These are phyloP conservation scores for Aspergillus kassunensis DNA, from an alignment of 495 filamentous ascomycete species.

Conservation along the genomic window DNA sequence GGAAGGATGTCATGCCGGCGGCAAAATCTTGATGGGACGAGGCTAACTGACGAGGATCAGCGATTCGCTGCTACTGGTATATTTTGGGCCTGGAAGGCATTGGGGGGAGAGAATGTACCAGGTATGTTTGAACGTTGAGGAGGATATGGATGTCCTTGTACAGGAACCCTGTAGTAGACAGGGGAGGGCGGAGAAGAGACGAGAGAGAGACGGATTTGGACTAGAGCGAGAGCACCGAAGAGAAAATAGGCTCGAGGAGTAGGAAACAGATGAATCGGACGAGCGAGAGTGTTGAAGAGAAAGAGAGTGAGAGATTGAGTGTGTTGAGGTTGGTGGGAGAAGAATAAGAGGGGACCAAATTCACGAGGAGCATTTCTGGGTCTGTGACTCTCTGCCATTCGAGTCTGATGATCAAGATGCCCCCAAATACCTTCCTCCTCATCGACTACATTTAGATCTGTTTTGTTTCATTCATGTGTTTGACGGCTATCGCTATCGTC, in stretches of 20 bases:
- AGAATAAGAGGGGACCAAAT: neutral
- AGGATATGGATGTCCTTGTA: constrained; percentile 11
- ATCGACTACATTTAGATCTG: no score
- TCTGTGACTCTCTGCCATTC: constrained; percentile 8
- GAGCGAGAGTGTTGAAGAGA: neutral
- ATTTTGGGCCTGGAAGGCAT: no score
- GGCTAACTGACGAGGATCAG: constrained; percentile 5
- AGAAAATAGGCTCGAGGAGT: neutral
- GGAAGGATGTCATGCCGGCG: constrained; percentile 24
- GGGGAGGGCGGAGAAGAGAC: neutral
- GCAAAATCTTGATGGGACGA: constrained; percentile 22
- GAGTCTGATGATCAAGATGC: neutral
- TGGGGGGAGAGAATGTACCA: neutral
- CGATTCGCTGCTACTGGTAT: constrained; percentile 15
- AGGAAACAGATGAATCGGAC: no score
- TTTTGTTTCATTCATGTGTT: no score
- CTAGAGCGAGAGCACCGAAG: neutral
- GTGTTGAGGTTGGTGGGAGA: neutral
- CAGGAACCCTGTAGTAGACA: constrained; percentile 11
- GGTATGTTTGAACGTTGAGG: neutral
- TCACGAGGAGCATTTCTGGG: neutral
- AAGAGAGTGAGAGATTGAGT: no score
- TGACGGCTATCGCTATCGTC: no score
- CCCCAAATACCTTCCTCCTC: no score
- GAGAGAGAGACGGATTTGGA: neutral